Base-by-base conservation (phyloP, 1,139 yeast genomes). In the Pichia sp. region DNA sequence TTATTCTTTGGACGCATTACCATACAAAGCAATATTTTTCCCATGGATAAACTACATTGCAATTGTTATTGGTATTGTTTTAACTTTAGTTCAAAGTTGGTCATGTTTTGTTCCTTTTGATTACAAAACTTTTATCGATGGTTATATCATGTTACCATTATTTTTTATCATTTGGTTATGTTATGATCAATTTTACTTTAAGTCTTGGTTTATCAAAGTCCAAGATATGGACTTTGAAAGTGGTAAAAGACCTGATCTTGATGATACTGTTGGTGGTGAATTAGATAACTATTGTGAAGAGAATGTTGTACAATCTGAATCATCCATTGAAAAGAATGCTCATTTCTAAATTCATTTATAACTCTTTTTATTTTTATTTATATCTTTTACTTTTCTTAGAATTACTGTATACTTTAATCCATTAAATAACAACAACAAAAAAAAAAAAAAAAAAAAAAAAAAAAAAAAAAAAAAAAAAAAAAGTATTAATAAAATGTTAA, bases 31-130 rank as follows among this genome's bases (percentile, higher is more conserved):
- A 1, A 56, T 66, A 33, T 64, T 72, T 53, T 78, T 67, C 54
- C 87, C 88, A 2, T 64, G 60, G 53, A 62, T 70, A 23, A 76
- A 81, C 3, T 64, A 66, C 37, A 52, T 74, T 35, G 81, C 82
- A 2, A 62, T 80, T 7, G 50, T 61, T 0, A 60, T 76, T 36
- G 79, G 77, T 52, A 48, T 68, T 2, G 70, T 80, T 45, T 64
- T 80, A 48, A 80, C 76, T 2, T 59, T 80, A 21, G 74, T 80
- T 27, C 87, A 80, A 58, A 84, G 87, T 3, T 80, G 87, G 86
- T 65, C 81, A 1, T 66, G 70, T 33, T 73, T 80, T 51, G 67
- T 68, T 42, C 87, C 88, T 0, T 80, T 78, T 51, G 66, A 68
- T 42, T 80, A 76, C 6, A 77, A 71, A 24, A 65, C 69, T 46